Base-by-base conservation (phyloP, 257 asterid species). In the Przewalskia tangutica region DNA sequence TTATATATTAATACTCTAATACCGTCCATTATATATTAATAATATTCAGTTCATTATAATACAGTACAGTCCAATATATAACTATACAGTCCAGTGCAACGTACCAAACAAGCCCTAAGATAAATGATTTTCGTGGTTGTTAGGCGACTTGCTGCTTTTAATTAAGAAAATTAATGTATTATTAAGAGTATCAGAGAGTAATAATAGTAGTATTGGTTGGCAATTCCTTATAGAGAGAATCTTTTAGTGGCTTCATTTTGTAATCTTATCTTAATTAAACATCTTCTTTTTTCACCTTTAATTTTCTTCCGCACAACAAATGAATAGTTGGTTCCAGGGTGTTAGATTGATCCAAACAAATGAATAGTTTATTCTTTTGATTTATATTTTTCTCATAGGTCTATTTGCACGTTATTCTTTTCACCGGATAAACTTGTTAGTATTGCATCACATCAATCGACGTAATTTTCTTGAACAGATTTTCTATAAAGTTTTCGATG, bases 241-340 rank as follows among this genome's bases (percentile, higher is more conserved):
- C 82, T 78, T 40, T 59, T 44, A 44, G 70, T 63, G 82, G 58
- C 70, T 56, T 79, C 53, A 60, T 59, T 48, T 17, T 55, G 67
- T 56, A 59, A 79, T 79, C 64, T 62, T 53, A 27, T 65, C 79
- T 67, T 81, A 53, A 66, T 67, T 81, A 53, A 66, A 81, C 51
- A 16, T 65, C 23, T 48, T 46, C 3, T 53, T 54, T 54, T 68
- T 1, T 36, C 63, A 20, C 59, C 60, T 73, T 73, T 27, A 27
- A 27, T 27, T 71, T 73, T 46, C 18, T 73, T 73, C 79, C 60
- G 42, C 48, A 48, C 20, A 73, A 73, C 79, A 73, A 73, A 48
- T 73, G 60, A 67, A 38, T 38, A n/a, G n/a, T n/a, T n/a, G n/a
- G n/a, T n/a, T n/a, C n/a, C n/a, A n/a, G n/a, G n/a, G n/a, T n/a